A percentile compares a stretch with the other conserved stretches of the same genome.
Conservation (phyloP, 495 filamentous ascomycete genomes). For the Poronia punctata region DNA sequence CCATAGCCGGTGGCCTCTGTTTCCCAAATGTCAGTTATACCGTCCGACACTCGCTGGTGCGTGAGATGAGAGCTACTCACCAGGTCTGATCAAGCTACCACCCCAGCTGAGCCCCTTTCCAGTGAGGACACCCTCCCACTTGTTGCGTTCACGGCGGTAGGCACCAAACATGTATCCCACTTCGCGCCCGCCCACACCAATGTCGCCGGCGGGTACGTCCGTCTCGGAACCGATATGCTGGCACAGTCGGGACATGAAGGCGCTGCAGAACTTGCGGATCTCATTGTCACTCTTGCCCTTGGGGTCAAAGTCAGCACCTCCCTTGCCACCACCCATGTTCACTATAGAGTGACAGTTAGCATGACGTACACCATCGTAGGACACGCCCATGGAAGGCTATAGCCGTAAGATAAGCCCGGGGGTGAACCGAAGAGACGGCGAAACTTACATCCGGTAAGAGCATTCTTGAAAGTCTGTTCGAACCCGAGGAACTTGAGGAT, state of each 20-base stretch:
- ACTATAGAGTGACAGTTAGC: slow-evolving; percentile 45
- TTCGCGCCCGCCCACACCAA: slow-evolving; percentile 83
- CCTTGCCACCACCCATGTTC: slow-evolving; percentile 97
- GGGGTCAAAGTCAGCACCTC: slow-evolving; percentile 97
- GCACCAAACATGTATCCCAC: slow-evolving; percentile 93
- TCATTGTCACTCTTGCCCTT: slow-evolving; percentile 97
- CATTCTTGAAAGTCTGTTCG: slow-evolving; percentile 99
- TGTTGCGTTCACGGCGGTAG: slow-evolving; percentile 81
- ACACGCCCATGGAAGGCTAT: too few species aligned
- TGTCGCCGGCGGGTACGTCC: slow-evolving; percentile 92
- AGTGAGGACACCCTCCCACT: slow-evolving; percentile 90
- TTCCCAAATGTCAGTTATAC: background rate
- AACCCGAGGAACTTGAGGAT: slow-evolving; percentile 98
- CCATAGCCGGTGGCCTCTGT: slow-evolving; percentile 91
- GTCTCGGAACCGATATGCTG: slow-evolving; percentile 96
- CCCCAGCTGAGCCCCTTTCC: slow-evolving; percentile 93
- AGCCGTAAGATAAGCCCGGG: too few species aligned
- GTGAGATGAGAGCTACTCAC: slow-evolving; percentile 11
- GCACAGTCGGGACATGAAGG: slow-evolving; percentile 92
- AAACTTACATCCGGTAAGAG: slow-evolving; percentile 85
- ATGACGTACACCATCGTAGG: slow-evolving; percentile 2
- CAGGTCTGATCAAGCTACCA: slow-evolving; percentile 84
- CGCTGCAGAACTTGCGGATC: slow-evolving; percentile 93
- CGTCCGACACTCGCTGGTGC: background rate
- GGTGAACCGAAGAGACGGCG: background rate